Conservation (phyloP, 495 filamentous ascomycete genomes). For the Chaetomium tenue region DNA sequence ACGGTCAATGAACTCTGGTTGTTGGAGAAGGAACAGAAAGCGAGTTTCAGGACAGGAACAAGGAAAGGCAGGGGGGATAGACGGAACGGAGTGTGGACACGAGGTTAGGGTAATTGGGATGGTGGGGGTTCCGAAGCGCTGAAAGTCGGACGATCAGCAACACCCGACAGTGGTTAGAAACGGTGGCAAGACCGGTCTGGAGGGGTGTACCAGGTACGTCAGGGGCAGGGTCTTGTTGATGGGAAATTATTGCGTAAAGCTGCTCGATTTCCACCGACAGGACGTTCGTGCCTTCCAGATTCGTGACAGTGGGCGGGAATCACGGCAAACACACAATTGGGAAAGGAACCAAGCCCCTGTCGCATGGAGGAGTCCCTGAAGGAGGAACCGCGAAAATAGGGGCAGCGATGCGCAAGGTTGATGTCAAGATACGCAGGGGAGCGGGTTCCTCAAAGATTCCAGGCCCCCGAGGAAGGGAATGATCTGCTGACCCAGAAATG, state of each 20-base stretch:
- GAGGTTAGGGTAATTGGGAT: not conserved
- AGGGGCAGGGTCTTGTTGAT: not conserved
- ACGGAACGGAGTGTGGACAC: not conserved
- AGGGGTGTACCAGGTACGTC: not conserved
- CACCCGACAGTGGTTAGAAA: not conserved
- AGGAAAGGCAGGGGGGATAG: not conserved
- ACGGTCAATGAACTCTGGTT: not conserved
- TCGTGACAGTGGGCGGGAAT: not conserved
- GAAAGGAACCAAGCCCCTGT: not conserved
- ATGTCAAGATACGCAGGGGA: constrained; percentile 28
- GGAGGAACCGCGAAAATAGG: not conserved
- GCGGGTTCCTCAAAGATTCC: constrained; percentile 8
- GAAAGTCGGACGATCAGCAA: constrained; percentile 1
- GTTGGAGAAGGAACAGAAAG: not conserved
- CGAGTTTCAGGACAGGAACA: constrained; percentile 4
- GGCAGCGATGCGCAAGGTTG: constrained; percentile 14
- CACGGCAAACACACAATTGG: not conserved
- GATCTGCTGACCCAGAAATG: constrained; percentile 28
- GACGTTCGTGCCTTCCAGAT: not conserved
- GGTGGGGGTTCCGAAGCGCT: constrained; percentile 2
- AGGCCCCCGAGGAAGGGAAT: constrained; percentile 15
- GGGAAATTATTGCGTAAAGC: too few species aligned
- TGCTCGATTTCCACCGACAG: too few species aligned
- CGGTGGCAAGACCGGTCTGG: not conserved
- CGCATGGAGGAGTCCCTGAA: not conserved